Conservation (phyloP, 1,284 basidiomycete genomes). For the Cystobasidium pallidum region DNA sequence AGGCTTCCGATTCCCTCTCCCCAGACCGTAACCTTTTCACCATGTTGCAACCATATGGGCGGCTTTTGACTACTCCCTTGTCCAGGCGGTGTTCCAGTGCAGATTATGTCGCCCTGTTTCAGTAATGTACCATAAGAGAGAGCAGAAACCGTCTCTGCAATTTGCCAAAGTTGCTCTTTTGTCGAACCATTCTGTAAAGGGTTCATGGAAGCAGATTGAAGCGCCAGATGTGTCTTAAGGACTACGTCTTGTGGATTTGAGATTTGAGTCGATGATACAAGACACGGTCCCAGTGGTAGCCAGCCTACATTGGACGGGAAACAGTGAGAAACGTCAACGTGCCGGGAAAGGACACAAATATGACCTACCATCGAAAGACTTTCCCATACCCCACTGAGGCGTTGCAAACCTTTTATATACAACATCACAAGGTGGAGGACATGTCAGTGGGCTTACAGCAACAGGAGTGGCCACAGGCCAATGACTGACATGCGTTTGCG, state of each 20-base stretch:
- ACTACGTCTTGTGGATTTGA: constrained; percentile 18
- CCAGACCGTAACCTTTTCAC: constrained; percentile 71
- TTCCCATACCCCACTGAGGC: constrained; percentile 50
- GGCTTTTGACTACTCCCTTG: constrained; percentile 52
- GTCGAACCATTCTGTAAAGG: constrained; percentile 38
- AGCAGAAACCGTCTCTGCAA: constrained; percentile 72
- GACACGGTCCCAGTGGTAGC: constrained; percentile 37
- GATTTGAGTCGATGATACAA: constrained; percentile 45
- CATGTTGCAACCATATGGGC: constrained; percentile 66
- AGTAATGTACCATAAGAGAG: constrained; percentile 85
- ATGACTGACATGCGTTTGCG: constrained; percentile 37
- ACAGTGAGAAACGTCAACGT: background rate
- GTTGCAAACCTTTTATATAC: constrained; percentile 32
- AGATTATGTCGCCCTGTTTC: constrained; percentile 75
- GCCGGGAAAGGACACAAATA: background rate
- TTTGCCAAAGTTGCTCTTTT: constrained; percentile 67
- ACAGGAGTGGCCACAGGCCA: background rate
- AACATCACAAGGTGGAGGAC: background rate
- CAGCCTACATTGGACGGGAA: constrained; percentile 2
- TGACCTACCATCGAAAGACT: constrained; percentile 48
- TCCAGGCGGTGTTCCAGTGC: constrained; percentile 69
- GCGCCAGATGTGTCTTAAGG: constrained; percentile 34
- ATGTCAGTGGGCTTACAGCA: background rate
- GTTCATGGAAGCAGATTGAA: constrained; percentile 6
- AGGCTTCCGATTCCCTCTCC: constrained; percentile 48